A percentile compares a stretch with the other conserved stretches of the same genome.
Evolutionary conservation across 176 grass and related monocot genomes (phyloP).

Genomic region (Oryza meyeriana): DNA sequence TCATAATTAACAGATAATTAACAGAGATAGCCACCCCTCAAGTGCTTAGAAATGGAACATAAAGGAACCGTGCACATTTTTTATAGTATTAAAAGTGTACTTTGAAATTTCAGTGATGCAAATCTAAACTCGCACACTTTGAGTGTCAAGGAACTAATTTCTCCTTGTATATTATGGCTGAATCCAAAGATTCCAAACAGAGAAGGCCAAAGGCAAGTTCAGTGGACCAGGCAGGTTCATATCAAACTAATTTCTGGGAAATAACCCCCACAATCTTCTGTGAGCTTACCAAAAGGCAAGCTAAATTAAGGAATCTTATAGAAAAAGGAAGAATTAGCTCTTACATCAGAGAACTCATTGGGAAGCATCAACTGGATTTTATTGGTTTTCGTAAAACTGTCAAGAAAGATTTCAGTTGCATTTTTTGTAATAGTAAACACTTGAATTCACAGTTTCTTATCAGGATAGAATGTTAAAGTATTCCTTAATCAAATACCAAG

Average conservation of each 20-base stretch:
- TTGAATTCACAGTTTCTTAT: background rate
- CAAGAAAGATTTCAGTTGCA: background rate
- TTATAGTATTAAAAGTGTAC: background rate
- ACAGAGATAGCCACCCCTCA: too few species aligned
- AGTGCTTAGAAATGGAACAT: too few species aligned
- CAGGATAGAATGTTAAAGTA: background rate
- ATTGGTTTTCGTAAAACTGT: background rate
- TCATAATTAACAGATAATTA: too few species aligned
- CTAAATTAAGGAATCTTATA: background rate
- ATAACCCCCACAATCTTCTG: background rate
- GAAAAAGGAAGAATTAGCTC: background rate
- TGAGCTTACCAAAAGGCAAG: background rate
- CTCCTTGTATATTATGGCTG: background rate
- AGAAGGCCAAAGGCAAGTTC: background rate
- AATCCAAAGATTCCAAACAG: background rate
- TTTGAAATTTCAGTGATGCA: background rate
- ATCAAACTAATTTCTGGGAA: background rate
- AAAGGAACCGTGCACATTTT: background rate
- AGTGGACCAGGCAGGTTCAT: background rate
- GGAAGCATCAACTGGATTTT: background rate
- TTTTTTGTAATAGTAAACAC: background rate
- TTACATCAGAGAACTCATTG: background rate
- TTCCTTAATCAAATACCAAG: background rate
- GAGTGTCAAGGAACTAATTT: too few species aligned
- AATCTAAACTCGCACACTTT: too few species aligned